A percentile compares a stretch with the other conserved stretches of the same genome.
phyloP scores from a whole-genome alignment of 2,329 filamentous ascomycete genomes.

The Ascochyta lentis region DNA sequence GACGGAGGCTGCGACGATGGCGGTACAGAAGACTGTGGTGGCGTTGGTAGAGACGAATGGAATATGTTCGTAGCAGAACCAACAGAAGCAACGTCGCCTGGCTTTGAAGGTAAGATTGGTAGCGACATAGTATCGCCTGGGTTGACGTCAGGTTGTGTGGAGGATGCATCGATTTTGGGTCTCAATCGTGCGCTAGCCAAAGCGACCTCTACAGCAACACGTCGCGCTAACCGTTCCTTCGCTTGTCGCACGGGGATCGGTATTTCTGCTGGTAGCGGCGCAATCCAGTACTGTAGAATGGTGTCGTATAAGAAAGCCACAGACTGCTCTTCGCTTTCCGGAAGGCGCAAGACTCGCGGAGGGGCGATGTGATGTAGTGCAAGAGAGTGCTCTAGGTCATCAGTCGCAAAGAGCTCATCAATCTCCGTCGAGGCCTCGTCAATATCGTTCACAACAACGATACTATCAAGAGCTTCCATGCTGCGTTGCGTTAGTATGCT shows the following conservation, averaged over 20 bases:
- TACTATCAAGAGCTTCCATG: conserved; percentile 28
- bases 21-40: conserved; percentile 20
- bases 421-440: conserved; percentile 39
- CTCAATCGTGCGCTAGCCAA: conserved; percentile 43
- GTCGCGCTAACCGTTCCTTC: conserved; percentile 43
- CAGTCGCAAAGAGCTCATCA: conserved; percentile 22
- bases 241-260: conserved; percentile 35
- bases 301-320: conserved; percentile 40
- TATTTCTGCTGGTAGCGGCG: conserved; percentile 34
- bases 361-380: conserved; percentile 28
- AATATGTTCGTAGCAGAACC: neutral
- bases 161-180: conserved; percentile 15
- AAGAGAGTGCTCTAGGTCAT: neutral
- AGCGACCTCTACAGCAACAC: conserved; percentile 46
- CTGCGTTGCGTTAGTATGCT: conserved; percentile 20
- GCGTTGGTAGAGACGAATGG: conserved; percentile 24
- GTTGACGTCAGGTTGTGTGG: conserved; percentile 8
- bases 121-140: conserved; percentile 25
- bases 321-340: conserved; percentile 15
- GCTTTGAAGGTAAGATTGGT: conserved; percentile 30
- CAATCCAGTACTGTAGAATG: conserved; percentile 42
- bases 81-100: conserved; percentile 3
- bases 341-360: conserved; percentile 21
- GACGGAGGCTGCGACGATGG: conserved; percentile 24
- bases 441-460: conserved; percentile 35